phyloP scores from a whole-genome alignment of 148 eudicot genomes.

The Camellia lanceoleosa region DNA sequence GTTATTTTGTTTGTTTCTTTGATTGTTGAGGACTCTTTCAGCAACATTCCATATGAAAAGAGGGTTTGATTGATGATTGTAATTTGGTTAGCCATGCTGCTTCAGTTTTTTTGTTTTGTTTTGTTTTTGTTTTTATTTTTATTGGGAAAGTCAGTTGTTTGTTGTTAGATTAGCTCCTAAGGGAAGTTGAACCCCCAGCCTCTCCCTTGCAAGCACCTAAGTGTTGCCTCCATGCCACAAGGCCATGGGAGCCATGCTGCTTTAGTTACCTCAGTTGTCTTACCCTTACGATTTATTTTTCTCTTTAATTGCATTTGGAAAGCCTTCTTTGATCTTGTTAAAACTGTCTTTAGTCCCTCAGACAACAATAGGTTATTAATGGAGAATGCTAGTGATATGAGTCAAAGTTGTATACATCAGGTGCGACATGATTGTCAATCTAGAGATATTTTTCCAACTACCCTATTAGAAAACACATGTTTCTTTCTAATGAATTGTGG shows the following conservation, averaged over 20 bases:
- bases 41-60: background rate
- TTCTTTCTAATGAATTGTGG: background rate
- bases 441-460: background rate
- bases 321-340: background rate
- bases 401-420: background rate
- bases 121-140: too few species aligned
- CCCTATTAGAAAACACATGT: background rate
- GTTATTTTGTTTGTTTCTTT: slow-evolving; percentile 1
- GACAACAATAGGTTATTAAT: background rate
- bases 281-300: slow-evolving; percentile 1
- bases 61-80: background rate
- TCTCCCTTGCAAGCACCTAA: too few species aligned
- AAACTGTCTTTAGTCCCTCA: background rate
- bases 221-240: too few species aligned
- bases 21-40: background rate
- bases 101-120: background rate
- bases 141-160: too few species aligned
- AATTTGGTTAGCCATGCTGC: background rate
- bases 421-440: background rate
- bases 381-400: slow-evolving; percentile 1
- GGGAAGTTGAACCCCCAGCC: too few species aligned
- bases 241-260: background rate
- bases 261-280: background rate
- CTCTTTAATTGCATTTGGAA: slow-evolving; percentile 4
- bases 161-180: too few species aligned